Base-by-base conservation (phyloP, 164 flowering plant genomes). In the Nymphaea thermarum region DNA sequence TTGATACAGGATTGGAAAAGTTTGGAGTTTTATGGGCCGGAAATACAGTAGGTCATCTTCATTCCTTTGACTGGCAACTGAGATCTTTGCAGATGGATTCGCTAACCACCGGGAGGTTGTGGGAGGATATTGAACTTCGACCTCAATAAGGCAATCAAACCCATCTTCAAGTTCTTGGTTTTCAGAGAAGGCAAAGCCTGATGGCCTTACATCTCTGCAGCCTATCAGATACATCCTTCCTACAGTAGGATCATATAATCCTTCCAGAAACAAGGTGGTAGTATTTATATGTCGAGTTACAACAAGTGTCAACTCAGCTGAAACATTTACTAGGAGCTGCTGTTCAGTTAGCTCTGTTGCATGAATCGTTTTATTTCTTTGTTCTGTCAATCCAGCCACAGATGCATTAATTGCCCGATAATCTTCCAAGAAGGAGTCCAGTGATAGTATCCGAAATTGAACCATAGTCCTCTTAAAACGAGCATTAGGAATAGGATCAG, bases 141-240 rank as follows among this genome's bases (percentile, higher is more conserved):
- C 91, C 69, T 90, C 90, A 71, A 88, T 77, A 67, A 80, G 73
- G 72, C 98, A 93, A 78, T 93, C 98, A 68, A 90, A 72, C 16
- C 98, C 98, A 67, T 73, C 75, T 75, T 90, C 93, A 66, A 93
- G 93, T 71, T 87, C 96, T 80, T 67, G 81, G 77, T 89, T 90
- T 15, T 86, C 92, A 53, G 63, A 76, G 65, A 88, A 70, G 60
- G 78, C 76, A 43, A 77, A 72, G 88, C 85, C 79, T 11, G 85
- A 80, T n/a, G 90, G 85, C 60, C 91, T 80, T 14, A 87, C 86
- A 74, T 93, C 96, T 69, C 96, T 79, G 83, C 96, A 93, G 61
- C 93, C 98, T 65, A 90, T 80, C 14, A 86, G 76, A 72, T 85
- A 89, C 98, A 93, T 88, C 77, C 78, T 86, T 36, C 96, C 98